Conservation (phyloP, 2,329 filamentous ascomycete genomes). For the Aspergillus costaricaensis region DNA sequence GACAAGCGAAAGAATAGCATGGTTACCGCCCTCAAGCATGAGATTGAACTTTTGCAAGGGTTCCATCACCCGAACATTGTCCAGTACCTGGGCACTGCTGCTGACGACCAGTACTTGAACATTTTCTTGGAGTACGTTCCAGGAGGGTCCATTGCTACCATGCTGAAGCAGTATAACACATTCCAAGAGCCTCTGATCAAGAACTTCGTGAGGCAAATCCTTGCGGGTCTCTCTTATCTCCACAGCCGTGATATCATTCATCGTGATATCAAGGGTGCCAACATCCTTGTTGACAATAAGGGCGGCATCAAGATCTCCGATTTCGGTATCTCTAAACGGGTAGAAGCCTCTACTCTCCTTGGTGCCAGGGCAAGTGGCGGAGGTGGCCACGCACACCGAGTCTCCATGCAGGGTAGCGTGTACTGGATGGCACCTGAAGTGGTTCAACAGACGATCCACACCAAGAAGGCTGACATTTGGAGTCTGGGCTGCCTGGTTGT, state of each 20-base stretch:
- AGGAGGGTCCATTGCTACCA: slow-evolving; percentile 94
- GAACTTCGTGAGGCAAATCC: slow-evolving; percentile 95
- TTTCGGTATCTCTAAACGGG: slow-evolving; percentile 97
- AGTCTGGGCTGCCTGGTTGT: slow-evolving; percentile 94
- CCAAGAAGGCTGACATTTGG: slow-evolving; percentile 98
- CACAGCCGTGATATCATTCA: slow-evolving; percentile 96
- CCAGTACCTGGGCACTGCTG: slow-evolving; percentile 94
- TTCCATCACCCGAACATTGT: slow-evolving; percentile 97
- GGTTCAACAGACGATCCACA: slow-evolving; percentile 96
- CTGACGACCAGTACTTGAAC: slow-evolving; percentile 87
- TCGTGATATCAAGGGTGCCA: slow-evolving; percentile 97
- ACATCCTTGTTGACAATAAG: slow-evolving; percentile 98
- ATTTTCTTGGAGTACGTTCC: slow-evolving; percentile 99
- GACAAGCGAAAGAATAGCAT: slow-evolving; percentile 95
- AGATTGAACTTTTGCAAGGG: slow-evolving; percentile 90
- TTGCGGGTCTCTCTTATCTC: slow-evolving; percentile 88
- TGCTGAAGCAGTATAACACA: slow-evolving; percentile 97
- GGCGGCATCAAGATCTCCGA: slow-evolving; percentile 99
- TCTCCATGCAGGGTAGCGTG: slow-evolving; percentile 91
- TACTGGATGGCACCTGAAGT: slow-evolving; percentile 99
- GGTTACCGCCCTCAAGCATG: slow-evolving; percentile 95
- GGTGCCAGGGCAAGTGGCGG: slow-evolving; percentile 42
- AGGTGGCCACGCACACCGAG: slow-evolving; percentile 52
- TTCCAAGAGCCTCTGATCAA: slow-evolving; percentile 89
- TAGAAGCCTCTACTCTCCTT: slow-evolving; percentile 86